Evolutionary conservation across 1,284 basidiomycete species (phyloP), one percentile per base, ranked within the genome.

Genomic region (Amylostereum areolatum): DNA sequence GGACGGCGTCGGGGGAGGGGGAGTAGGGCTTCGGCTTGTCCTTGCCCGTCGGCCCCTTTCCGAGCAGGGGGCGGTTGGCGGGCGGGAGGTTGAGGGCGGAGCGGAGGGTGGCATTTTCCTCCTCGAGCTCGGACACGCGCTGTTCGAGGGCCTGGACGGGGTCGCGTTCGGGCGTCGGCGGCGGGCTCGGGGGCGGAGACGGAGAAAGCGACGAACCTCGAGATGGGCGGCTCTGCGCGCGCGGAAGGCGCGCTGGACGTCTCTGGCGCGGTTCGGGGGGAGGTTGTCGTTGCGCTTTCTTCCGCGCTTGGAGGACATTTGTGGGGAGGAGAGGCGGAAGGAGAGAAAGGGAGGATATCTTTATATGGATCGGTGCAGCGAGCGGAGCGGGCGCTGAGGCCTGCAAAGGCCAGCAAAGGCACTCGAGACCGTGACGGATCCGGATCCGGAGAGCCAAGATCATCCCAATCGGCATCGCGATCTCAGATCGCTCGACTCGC

Each of bases 181-280:
- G 33, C 43, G 50, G 12, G 49, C 33, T 46, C 41, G 44, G 12
- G 30, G 24, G 45, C 37, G 41, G 7, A 34, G 31, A 35, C 33
- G 44, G 40, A 41, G 46, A 11, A 31, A n/a, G 10, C 1, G 34
- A 72, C 73, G 59, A 64, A 88, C 87, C 70, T 88, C 82, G 48
- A 96, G 77, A 68, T 95, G 92, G 53, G 92, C 90, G 53, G 90
- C 90, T 59, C 92, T 82, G 55, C 93, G 78, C 28, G 92, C 90
- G 58, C 92, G 81, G 72, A 96, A 97, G 3, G 92, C 92, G 57
- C 92, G 75, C 67, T 97, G 92, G 31, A 96, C 92, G 64, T 96
- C 92, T 50, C 92, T 75, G 30, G 93, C 92, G 54, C 92, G 83
- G 62, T 94, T 94, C 33, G 92, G 92, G 55, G 92, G 92, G 36